Base-by-base conservation (phyloP, 140 eudicot genomes). In the Cichorium intybus region DNA sequence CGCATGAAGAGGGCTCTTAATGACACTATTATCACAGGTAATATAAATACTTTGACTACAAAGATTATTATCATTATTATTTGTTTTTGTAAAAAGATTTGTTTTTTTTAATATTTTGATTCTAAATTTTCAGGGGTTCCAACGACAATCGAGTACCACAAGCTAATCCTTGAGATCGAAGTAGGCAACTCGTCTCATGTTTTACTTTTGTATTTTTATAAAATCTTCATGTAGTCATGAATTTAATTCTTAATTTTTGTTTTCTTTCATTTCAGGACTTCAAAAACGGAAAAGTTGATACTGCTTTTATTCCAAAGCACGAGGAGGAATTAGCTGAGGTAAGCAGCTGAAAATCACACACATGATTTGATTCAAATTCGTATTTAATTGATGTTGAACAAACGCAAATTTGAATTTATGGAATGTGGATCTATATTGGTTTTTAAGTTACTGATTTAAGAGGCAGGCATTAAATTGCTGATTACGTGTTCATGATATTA, bases 1-100 rank as follows among this genome's bases (percentile, higher is more conserved):
- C 95, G 99, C 78, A 93, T 93, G 99, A 88, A 86, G 64, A 86
- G 99, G 84, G 99, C 99, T 73, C 99, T 93, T 69, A 49, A 80
- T 62, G 99, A 93, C 68, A 93, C 99, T 31, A 80, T 86, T 39
- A 93, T 93, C 58, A 78, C 93, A 60, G 99, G 99, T 85, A 73
- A 31, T 39, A 37, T 65, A 35, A 23, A n/a, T 49, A 10, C 24
- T 18, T 54, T 23, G 8, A 14, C 12, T 35, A n/a, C 22, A n/a
- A 10, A 14, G 15, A 41, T 39, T 24, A 70, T 7, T 59, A 10
- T 10, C 26, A 18, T 23, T n/a, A n/a, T 12, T 15, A 2, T 48
- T 27, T 51, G 27, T 45, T 59, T 67, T 39, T 60, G 14, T 18
- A 8, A 7, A 41, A 50, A 21, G 31, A 52, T 51, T 51, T 59